Evolutionary conservation across 106 monocot species (phyloP).

Genomic region (Platanthera zijinensis): DNA sequence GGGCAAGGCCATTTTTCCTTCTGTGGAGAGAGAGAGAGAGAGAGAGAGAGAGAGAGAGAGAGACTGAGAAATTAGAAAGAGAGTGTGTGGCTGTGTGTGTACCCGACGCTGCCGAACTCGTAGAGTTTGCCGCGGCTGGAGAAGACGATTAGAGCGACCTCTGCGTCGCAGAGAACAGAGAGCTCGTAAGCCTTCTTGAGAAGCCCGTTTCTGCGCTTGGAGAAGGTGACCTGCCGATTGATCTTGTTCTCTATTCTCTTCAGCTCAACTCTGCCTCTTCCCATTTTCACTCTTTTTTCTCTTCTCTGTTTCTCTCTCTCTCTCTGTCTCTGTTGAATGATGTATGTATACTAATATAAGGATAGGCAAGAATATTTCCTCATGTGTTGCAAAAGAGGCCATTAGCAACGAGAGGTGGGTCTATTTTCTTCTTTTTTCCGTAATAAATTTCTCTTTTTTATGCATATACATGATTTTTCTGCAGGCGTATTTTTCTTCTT

Average conservation of each 20-base stretch:
- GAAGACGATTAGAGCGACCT: not conserved
- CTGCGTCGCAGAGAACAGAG: not conserved
- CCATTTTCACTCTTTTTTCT: not conserved
- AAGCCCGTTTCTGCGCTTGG: not conserved
- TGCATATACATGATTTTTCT: not conserved
- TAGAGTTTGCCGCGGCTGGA: conserved; percentile 1
- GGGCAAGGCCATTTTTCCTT: not conserved
- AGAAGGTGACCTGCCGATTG: conserved; percentile 1
- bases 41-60: not conserved
- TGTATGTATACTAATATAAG: not conserved
- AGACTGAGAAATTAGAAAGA: not conserved
- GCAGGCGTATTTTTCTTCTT: not conserved
- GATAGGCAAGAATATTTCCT: not conserved
- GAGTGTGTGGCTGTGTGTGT: not conserved
- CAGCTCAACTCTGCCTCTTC: not conserved
- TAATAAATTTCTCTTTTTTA: not conserved
- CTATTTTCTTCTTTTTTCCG: not conserved
- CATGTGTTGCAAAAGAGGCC: not conserved
- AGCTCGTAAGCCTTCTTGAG: not conserved
- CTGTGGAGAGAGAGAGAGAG: not conserved
- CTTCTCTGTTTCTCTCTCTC: not conserved
- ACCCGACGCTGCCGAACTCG: not conserved
- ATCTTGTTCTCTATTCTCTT: conserved; percentile 3
- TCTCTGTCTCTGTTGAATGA: not conserved
- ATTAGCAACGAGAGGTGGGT: not conserved